These are phyloP conservation scores for Xerocomus brunneocitrinus DNA, from an alignment of 768 basidiomycete species.

Conservation along the genomic window DNA sequence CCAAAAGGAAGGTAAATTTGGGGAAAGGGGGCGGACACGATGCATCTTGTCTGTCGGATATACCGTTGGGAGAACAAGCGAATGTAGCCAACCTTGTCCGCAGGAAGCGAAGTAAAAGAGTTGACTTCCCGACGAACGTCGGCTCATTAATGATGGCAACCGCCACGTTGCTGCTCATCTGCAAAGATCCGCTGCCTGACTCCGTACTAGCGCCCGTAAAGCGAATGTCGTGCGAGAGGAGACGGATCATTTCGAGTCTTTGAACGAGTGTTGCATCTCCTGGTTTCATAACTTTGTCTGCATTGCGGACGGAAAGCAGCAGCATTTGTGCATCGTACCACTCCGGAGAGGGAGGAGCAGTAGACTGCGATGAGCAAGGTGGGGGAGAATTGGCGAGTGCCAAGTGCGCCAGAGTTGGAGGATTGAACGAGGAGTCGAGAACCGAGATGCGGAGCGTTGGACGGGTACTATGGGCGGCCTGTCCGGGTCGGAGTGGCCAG, in stretches of 20 bases:
- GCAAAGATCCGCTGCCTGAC: not conserved
- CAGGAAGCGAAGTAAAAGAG: conserved; percentile 50
- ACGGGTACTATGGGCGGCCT: not conserved
- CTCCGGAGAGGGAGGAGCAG: not conserved
- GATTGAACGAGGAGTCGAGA: conserved; percentile 93
- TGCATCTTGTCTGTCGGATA: conserved; percentile 10
- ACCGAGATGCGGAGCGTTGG: conserved; percentile 53
- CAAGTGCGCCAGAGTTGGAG: conserved; percentile 82
- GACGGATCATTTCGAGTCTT: conserved; percentile 81
- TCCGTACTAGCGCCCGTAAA: not conserved
- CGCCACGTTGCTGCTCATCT: conserved; percentile 47
- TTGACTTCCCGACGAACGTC: conserved; percentile 82
- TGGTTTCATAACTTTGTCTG: conserved; percentile 69
- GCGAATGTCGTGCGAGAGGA: conserved; percentile 51
- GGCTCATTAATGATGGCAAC: conserved; percentile 84
- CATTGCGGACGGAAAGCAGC: conserved; percentile 80
- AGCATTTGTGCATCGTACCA: conserved; percentile 70
- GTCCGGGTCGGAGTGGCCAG: conserved; percentile 56
- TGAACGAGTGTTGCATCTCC: conserved; percentile 74
- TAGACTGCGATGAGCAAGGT: conserved; percentile 16
- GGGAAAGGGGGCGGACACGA: conserved; percentile 17
- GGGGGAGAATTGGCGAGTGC: conserved; percentile 55
- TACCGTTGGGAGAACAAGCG: not conserved
- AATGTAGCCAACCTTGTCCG: conserved; percentile 18
- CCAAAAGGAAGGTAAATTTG: conserved; percentile 68